Percentiles rank a stretch among this genome's conserved stretches.
Evolutionary conservation across 2,329 filamentous ascomycete species (phyloP).

Genomic region (Phialophora tarda): DNA sequence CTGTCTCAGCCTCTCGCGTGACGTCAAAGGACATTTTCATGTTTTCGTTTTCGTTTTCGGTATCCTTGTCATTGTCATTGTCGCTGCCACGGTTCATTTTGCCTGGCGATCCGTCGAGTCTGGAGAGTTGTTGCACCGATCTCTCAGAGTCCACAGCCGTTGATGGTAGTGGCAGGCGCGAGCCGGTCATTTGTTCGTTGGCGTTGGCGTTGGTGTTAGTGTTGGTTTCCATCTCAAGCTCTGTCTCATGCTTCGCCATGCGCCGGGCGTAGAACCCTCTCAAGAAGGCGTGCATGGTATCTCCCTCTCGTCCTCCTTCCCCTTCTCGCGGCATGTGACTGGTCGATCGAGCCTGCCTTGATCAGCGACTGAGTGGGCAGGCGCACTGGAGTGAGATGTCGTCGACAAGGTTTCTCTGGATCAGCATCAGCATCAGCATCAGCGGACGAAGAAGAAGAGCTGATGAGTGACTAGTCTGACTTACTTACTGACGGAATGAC

Average conservation of each 20-base stretch:
- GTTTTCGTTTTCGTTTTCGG: background rate
- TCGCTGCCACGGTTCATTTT: background rate
- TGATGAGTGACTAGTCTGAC: no score
- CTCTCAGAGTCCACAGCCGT: background rate
- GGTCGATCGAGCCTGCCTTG: background rate
- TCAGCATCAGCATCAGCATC: no score
- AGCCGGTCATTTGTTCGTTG: background rate
- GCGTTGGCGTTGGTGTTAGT: background rate
- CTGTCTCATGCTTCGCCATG: background rate
- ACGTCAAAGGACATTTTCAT: background rate
- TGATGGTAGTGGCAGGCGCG: background rate
- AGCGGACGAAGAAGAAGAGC: no score
- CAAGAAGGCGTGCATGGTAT: background rate
- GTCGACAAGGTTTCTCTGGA: no score
- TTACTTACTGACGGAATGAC: no score
- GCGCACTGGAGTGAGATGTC: no score
- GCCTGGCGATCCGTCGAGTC: background rate
- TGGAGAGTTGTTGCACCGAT: background rate
- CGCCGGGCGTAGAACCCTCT: background rate
- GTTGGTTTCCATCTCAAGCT: background rate
- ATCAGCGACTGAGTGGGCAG: background rate
- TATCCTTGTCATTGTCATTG: background rate
- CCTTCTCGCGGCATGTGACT: background rate
- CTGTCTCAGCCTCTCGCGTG: no score
- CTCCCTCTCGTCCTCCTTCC: background rate